These are phyloP conservation scores for Solidago caesia DNA, from an alignment of 129 eudicot genomes.

Conservation along the genomic window DNA sequence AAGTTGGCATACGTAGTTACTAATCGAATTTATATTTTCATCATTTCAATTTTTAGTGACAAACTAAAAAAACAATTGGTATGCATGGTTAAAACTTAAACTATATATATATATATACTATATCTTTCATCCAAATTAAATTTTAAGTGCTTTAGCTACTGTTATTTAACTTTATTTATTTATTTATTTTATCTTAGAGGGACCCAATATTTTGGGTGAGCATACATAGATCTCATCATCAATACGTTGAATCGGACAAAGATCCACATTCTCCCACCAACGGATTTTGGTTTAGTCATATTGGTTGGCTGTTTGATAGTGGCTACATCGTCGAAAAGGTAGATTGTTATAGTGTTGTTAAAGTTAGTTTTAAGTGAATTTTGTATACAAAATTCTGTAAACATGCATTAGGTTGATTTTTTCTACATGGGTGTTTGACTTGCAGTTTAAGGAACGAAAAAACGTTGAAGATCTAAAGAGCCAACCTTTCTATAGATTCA, in stretches of 20 bases:
- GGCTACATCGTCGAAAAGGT: constrained; percentile 14
- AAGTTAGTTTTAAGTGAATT: background rate
- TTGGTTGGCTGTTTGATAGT: constrained; percentile 35
- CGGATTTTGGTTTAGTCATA: constrained; percentile 44
- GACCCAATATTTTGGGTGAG: constrained; percentile 50
- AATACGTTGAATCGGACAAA: constrained; percentile 33
- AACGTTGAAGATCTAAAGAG: constrained; percentile 28
- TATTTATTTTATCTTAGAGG: constrained; percentile 20
- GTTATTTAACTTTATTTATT: too few relatives aligned
- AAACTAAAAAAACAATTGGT: too few relatives aligned
- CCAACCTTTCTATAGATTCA: constrained; percentile 19
- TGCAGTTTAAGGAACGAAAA: constrained; percentile 19
- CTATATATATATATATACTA: too few relatives aligned
- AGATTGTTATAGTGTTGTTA: background rate
- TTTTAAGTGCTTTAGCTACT: too few relatives aligned
- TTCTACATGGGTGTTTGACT: background rate
- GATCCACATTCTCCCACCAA: constrained; percentile 27
- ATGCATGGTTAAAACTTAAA: too few relatives aligned
- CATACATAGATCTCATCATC: constrained; percentile 41
- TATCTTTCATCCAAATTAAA: too few relatives aligned
- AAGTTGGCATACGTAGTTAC: too few relatives aligned
- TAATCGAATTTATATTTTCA: too few relatives aligned
- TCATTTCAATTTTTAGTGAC: too few relatives aligned
- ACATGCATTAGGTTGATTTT: background rate
- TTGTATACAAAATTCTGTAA: too few relatives aligned